Conservation (phyloP, 2,329 filamentous ascomycete species). For the Cercospora sp. region DNA sequence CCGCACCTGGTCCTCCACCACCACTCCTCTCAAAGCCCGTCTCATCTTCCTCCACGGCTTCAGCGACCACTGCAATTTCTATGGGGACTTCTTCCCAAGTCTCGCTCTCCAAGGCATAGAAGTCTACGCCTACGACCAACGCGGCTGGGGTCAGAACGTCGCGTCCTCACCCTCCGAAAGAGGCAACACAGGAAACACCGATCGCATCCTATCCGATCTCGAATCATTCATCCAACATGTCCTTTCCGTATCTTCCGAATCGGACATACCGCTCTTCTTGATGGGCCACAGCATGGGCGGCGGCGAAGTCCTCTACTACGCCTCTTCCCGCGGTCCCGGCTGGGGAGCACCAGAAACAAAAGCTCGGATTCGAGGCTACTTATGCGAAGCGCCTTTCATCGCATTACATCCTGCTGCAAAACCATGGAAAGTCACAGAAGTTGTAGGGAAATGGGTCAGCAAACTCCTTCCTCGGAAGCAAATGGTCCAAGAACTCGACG, state of each 20-base stretch:
- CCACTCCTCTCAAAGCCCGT: slow-evolving; percentile 65
- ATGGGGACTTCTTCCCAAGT: slow-evolving; percentile 70
- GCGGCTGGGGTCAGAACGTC: slow-evolving; percentile 80
- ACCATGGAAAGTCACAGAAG: slow-evolving; percentile 64
- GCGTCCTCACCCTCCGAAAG: slow-evolving; percentile 67
- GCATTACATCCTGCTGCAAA: slow-evolving; percentile 65
- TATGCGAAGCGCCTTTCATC: slow-evolving; percentile 78
- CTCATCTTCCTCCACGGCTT: slow-evolving; percentile 86
- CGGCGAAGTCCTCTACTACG: slow-evolving; percentile 68
- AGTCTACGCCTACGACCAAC: slow-evolving; percentile 78
- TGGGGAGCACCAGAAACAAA: slow-evolving; percentile 53
- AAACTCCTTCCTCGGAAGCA: slow-evolving; percentile 67
- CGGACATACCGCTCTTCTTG: slow-evolving; percentile 67
- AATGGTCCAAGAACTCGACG: slow-evolving; percentile 64
- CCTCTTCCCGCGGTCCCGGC: slow-evolving; percentile 30
- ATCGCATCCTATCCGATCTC: slow-evolving; percentile 73
- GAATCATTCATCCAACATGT: slow-evolving; percentile 65
- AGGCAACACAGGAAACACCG: slow-evolving; percentile 73
- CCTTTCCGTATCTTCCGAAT: slow-evolving; percentile 15
- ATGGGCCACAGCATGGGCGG: slow-evolving; percentile 93
- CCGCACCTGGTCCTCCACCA: slow-evolving; percentile 56
- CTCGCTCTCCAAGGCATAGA: slow-evolving; percentile 73
- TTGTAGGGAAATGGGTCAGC: slow-evolving; percentile 66
- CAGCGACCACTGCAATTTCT: slow-evolving; percentile 77
- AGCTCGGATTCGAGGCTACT: slow-evolving; percentile 66